A percentile compares a stretch with the other conserved stretches of the same genome.
Evolutionary conservation across 78 protist species (phyloP).

Genomic region (Cyanophora paradoxa): DNA sequence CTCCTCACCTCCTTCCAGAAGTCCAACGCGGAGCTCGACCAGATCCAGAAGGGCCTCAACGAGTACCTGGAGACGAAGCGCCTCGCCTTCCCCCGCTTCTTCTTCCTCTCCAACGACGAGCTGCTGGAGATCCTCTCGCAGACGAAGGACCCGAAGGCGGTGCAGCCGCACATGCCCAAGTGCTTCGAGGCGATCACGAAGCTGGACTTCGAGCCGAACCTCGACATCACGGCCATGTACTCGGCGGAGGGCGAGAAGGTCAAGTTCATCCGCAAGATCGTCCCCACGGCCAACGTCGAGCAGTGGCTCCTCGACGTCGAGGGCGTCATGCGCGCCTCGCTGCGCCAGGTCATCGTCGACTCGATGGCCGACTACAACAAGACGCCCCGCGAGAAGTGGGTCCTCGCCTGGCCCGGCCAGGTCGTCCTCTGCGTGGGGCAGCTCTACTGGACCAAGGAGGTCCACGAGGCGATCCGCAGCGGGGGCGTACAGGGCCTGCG

Average conservation of each 20-base stretch:
- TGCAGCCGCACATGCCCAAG: constrained; percentile 17
- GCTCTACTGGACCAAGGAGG: constrained; percentile 60
- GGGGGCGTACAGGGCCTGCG: constrained; percentile 22
- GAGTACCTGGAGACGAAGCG: constrained; percentile 68
- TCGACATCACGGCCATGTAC: constrained; percentile 6
- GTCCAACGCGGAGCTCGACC: constrained; percentile 34
- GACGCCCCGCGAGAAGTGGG: constrained; percentile 14
- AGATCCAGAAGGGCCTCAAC: constrained; percentile 48
- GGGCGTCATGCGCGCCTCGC: constrained; percentile 20
- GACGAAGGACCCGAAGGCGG: constrained; percentile 41
- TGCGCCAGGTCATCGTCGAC: constrained; percentile 10
- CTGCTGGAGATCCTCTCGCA: constrained; percentile 58
- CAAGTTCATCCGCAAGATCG: background rate
- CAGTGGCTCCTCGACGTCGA: constrained; percentile 41
- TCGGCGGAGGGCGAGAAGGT: background rate
- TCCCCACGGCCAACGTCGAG: constrained; percentile 37
- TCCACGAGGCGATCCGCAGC: constrained; percentile 46
- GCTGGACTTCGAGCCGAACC: constrained; percentile 24
- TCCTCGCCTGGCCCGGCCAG: constrained; percentile 40
- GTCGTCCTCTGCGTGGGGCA: constrained; percentile 44
- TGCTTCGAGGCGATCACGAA: constrained; percentile 20
- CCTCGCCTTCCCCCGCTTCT: constrained; percentile 59
- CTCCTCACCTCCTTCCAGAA: constrained; percentile 20
- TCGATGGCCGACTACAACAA: background rate
- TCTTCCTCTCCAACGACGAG: constrained; percentile 68